Conservation (phyloP, 2,329 filamentous ascomycete species). For the Grosmannia penicillata region DNA sequence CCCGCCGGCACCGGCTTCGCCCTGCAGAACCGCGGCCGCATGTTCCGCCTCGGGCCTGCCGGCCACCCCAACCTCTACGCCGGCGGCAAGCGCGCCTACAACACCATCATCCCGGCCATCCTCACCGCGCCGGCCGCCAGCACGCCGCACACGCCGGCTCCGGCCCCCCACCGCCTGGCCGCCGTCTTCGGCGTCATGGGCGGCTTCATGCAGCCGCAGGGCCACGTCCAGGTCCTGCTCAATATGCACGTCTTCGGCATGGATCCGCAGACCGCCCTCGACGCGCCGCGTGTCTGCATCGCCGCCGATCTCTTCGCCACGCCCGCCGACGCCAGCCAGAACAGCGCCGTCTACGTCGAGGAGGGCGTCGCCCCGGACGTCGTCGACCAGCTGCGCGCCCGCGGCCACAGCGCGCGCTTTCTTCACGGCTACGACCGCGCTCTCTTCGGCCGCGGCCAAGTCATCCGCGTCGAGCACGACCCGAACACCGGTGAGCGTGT, state of each 20-base stretch:
- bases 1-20: constrained; percentile 80
- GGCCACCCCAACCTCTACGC: constrained; percentile 66
- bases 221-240: constrained; percentile 79
- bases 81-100: constrained; percentile 76
- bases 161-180: constrained; percentile 17
- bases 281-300: constrained; percentile 77
- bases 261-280: constrained; percentile 71
- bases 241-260: constrained; percentile 74
- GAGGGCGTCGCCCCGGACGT: constrained; percentile 59
- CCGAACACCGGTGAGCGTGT: constrained; percentile 48
- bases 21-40: constrained; percentile 77
- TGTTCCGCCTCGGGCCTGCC: constrained; percentile 53
- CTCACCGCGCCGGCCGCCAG: constrained; percentile 44
- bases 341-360: constrained; percentile 63
- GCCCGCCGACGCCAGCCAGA: constrained; percentile 30
- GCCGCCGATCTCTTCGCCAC: constrained; percentile 33
- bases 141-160: not conserved
- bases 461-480: constrained; percentile 63
- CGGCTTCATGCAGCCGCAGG: constrained; percentile 93
- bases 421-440: constrained; percentile 47
- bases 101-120: constrained; percentile 89
- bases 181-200: constrained; percentile 65
- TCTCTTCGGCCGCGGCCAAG: constrained; percentile 72
- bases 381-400: constrained; percentile 43
- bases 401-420: constrained; percentile 60